Conservation (phyloP, 148 eudicot genomes). For the Chenopodium suecicum region DNA sequence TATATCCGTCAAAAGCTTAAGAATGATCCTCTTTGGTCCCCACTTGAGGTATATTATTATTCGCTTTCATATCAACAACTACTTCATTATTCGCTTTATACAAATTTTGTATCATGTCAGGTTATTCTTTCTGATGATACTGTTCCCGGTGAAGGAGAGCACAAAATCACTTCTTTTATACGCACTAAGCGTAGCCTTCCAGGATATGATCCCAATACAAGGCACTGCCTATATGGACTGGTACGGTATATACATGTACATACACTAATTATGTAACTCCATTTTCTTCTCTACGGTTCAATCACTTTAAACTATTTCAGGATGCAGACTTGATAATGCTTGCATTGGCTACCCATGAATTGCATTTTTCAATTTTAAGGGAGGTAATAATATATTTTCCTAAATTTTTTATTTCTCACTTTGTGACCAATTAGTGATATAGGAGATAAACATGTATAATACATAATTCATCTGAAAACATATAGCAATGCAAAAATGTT, state of each 20-base stretch:
- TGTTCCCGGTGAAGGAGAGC: constrained; percentile 99
- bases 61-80: too few relatives aligned
- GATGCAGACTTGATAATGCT: constrained; percentile 94
- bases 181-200: constrained; percentile 80
- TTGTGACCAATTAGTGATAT: too few relatives aligned
- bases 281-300: background rate
- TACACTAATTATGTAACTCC: background rate
- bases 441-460: too few relatives aligned
- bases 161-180: constrained; percentile 88
- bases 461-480: too few relatives aligned
- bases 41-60: constrained; percentile 18
- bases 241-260: constrained; percentile 22
- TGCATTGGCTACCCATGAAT: constrained; percentile 91
- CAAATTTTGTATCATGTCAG: constrained; percentile 30
- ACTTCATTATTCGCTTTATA: too few relatives aligned
- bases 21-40: constrained; percentile 83
- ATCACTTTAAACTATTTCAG: constrained; percentile 25
- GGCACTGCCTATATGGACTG: constrained; percentile 94
- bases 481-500: too few relatives aligned
- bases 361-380: constrained; percentile 90
- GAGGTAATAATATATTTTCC: constrained; percentile 48
- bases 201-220: constrained; percentile 87
- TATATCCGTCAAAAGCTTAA: constrained; percentile 62
- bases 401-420: background rate
- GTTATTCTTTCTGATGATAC: constrained; percentile 94